Evolutionary conservation across 2,329 filamentous ascomycete species (phyloP), one percentile per base, ranked within the genome.

Genomic region (Colletotrichum orchidophilum): DNA sequence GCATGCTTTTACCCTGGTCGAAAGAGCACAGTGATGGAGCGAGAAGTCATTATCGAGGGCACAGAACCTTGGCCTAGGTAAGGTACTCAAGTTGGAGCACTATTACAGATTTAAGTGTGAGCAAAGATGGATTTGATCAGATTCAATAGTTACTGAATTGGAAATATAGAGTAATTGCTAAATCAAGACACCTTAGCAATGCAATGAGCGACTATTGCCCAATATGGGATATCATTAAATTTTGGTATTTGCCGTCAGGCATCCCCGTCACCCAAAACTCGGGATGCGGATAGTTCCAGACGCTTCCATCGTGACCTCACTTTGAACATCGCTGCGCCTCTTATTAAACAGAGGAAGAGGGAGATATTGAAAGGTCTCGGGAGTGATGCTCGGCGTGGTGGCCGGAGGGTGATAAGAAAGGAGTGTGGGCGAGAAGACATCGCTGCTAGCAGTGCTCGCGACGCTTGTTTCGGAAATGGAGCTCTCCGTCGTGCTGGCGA

Each of bases 371-470:
- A 71, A 18, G 1, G 57, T 27, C 26, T 53, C 52, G 6, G 52
- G 39, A 12, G 54, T 33, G 1, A n/a, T 33, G 3, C 27, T 18
- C 1, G 52, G 53, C 15, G 53, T 39, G 5, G 12, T 58, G 5
- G 35, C 35, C 53, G 46, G 67, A 13, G 54, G 62, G 3, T 59
- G 67, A 46, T 59, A 71, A 0, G 71, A 71, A 26, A 49, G 54
- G 21, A 63, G 31, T 31, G 63, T 67, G 2, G 63, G 59, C 7
- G 71, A 71, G 52, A 73, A 60, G 33, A 73, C 67, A 27, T 62
- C 66, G 21, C 71, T 73, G 35, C 71, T 73, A 12, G 49, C 60
- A 2, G 29, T 24, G 29, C 63, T 52, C 15, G 52, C 58, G 9
- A 53, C 33, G 57, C 66, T 70, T 42, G 21, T 31, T 27, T 63